Evolutionary conservation across 768 basidiomycete species (phyloP), one percentile per base, ranked within the genome.

Genomic region (Boletus subparvulus): DNA sequence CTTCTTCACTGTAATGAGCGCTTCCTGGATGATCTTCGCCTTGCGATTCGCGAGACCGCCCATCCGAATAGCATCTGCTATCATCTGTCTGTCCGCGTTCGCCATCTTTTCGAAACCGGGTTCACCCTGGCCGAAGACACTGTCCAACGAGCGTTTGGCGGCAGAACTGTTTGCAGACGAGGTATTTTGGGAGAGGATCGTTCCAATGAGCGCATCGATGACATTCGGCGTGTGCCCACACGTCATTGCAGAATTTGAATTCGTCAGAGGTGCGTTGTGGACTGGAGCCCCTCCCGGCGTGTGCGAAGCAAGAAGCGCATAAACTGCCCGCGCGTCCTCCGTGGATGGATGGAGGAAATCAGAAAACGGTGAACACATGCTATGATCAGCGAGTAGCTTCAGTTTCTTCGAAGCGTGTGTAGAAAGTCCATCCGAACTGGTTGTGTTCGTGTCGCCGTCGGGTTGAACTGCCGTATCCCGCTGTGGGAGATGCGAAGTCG

Each of bases 1-100:
- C 52, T 64, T 69, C 60, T 78, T 74, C 35, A 85, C 71, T 0
- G 75, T 70, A 2, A 54, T 35, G 21, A 85, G 69, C 0, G 83
- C 67, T 3, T 73, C 73, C 61, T 85, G 83, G 36, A 85, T 84
- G 26, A 74, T 78, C 19, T 68, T 76, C 2, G 83, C 82, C 61
- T 85, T 85, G 65, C 81, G 82, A 63, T 82, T 84, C 40, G 83
- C 83, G 6, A 86, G 75, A 21, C 84, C 84, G 10, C 83, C 83
- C 3, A 72, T 74, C 36, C 77, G 73, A 53, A 86, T 80, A 1
- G 83, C 76, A 1, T 80, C 77, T 1, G 77, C 78, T 19, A 85
- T 72, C n/a, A 66, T 70, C 8, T 67, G 68, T 21, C 65, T 68
- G 19, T 77, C 72, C 9, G 82, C 82, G 4, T 54, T 48, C 0